Conservation (phyloP, 139 green algal species). For the Chlorella sp. region DNA sequence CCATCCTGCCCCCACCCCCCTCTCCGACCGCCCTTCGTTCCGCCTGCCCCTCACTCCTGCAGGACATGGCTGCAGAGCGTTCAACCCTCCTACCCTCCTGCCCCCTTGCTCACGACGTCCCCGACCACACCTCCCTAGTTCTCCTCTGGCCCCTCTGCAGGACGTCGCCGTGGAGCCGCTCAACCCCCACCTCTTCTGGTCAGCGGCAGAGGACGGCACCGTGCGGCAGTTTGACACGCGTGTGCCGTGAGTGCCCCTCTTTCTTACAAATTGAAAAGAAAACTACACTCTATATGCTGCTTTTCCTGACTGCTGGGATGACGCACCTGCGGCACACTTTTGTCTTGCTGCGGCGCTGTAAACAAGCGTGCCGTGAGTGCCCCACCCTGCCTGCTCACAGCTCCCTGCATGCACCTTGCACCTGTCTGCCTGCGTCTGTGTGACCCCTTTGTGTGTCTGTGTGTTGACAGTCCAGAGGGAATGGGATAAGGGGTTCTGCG, state of each 20-base stretch:
- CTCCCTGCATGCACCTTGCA: not conserved
- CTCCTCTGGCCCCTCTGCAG: conserved; percentile 40
- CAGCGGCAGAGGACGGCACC: conserved; percentile 80
- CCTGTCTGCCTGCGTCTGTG: too few relatives aligned
- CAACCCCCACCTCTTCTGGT: conserved; percentile 91
- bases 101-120: not conserved
- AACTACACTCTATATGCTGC: not conserved
- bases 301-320: not conserved
- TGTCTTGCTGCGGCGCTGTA: too few relatives aligned
- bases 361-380: not conserved
- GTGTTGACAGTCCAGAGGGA: too few relatives aligned
- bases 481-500: too few relatives aligned
- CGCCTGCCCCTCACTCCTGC: not conserved
- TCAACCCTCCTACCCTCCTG: not conserved
- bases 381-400: not conserved
- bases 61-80: not conserved
- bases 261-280: too few relatives aligned
- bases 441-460: too few relatives aligned
- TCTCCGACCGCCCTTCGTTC: too few relatives aligned
- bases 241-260: conserved; percentile 1
- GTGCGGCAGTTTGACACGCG: conserved; percentile 85
- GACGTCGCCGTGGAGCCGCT: conserved; percentile 77
- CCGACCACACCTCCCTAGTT: not conserved
- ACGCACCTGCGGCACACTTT: too few relatives aligned
- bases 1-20: too few relatives aligned